Evolutionary conservation across 805 yeast genomes (phyloP), one percentile per base, ranked within the genome.

Genomic region (Saccharomycopsis synnaedendra): DNA sequence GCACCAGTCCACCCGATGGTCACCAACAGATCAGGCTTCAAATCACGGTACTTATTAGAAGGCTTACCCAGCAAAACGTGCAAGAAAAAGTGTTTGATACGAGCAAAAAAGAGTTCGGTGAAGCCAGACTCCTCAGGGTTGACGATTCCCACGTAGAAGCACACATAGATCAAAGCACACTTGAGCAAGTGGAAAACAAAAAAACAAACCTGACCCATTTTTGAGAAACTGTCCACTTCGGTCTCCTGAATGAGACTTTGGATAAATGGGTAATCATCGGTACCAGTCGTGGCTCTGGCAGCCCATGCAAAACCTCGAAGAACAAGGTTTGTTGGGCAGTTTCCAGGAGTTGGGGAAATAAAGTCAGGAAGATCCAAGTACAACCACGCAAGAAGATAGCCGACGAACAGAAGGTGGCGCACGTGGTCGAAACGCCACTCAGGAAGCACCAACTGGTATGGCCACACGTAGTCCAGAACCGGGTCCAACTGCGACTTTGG

Each of bases 1-100:
- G 93, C 74, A 46, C 96, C 95, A n/a, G 96, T 87, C 97, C 97
- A 93, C 43, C 97, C 97, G 55, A 89, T 67, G 3, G 65, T 64
- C 34, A 78, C 55, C 56, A 89, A 72, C 50, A 74, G 69, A 29
- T 62, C 56, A 5, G 54, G 55, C 3, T 60, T 54, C 58, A 69
- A 55, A 9, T 59, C 57, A 8, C 2, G 11, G 10, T n/a, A 10
- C 11, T 34, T n/a, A 34, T 34, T 3, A 9, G 41, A 9, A 27
- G 41, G 19, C 3, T 8, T 39, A 8, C 19, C 30, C 19, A 9
- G 9, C 11, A 39, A 39, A n/a, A 27, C 19, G 41, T 27, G 9
- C 28, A 39, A 39, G 11, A 34, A 34, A 34, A 44, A 33, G 27
- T 19, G 60, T 60, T 54, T 56, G 47, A 46, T 61, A 59, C 38